Evolutionary conservation across 208 protist species (phyloP), one percentile per base, ranked within the genome.

Genomic region (Balamuthia mandrillaris): DNA sequence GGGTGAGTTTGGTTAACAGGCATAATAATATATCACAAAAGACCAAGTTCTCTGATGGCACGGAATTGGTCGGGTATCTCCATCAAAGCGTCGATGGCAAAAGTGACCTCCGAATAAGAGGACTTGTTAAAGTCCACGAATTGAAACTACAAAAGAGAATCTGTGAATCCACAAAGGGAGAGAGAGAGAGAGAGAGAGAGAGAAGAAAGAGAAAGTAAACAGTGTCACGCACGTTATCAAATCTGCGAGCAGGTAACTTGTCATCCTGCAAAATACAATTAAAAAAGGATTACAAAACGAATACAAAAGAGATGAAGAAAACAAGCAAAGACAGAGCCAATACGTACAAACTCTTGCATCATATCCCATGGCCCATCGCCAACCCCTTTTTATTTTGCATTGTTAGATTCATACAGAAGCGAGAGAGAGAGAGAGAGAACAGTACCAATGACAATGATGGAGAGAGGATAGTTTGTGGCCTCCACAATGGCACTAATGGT

Each of bases 381-480:
- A 24, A 97, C 87, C 54, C 95, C 95, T n/a, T n/a, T n/a, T n/a
- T n/a, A n/a, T n/a, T n/a, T n/a, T n/a, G n/a, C n/a, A n/a, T n/a
- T n/a, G n/a, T n/a, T n/a, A n/a, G n/a, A n/a, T n/a, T n/a, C n/a
- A n/a, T n/a, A n/a, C n/a, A n/a, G n/a, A n/a, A n/a, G n/a, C n/a
- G n/a, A n/a, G n/a, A n/a, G n/a, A n/a, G n/a, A n/a, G n/a, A n/a
- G n/a, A n/a, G n/a, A n/a, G n/a, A n/a, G n/a, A n/a, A n/a, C n/a
- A n/a, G n/a, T n/a, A 35, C 95, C 95, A 39, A 97, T 92, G 79
- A 97, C 96, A 58, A 97, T 79, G 78, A 97, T 95, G 10, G 90
- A 93, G 27, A 97, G 51, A 37, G 94, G 95, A 31, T 90, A 90
- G 31, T 92, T 81, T 12, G 94, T 94, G n/a, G 94, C 91, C 27